A percentile compares a stretch with the other conserved stretches of the same genome.
Conservation (phyloP, 192 early-diverging fungal genomes). For the Kickxella alabastrina region DNA sequence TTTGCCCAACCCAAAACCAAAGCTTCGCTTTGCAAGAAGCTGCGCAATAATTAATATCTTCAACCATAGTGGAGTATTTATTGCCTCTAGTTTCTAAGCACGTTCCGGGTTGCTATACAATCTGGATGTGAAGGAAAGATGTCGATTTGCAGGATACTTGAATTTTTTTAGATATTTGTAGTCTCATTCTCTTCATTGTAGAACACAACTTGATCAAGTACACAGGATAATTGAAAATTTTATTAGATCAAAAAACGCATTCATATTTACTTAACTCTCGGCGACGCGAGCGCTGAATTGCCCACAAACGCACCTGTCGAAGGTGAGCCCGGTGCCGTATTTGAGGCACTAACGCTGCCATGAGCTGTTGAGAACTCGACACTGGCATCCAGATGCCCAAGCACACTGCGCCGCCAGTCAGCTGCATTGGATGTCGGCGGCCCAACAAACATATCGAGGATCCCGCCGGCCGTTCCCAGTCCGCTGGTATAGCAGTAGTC, state of each 20-base stretch:
- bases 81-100: background rate
- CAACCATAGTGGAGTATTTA: no score
- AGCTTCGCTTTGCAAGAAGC: no score
- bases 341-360: background rate
- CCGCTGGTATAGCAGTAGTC: no score
- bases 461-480: background rate
- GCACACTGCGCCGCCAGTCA: constrained; percentile 35
- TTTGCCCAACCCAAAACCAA: background rate
- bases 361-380: constrained; percentile 2
- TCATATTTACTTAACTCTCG: constrained; percentile 21
- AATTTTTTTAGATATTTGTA: no score
- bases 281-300: constrained; percentile 25
- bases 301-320: constrained; percentile 15
- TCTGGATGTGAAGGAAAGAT: no score
- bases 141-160: no score
- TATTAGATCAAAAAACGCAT: background rate
- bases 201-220: no score
- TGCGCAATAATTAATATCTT: no score
- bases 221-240: no score
- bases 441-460: constrained; percentile 7
- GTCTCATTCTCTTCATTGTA: no score
- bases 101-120: background rate
- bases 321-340: background rate
- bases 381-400: constrained; percentile 18
- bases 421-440: constrained; percentile 10